A percentile compares a stretch with the other conserved stretches of the same genome.
Evolutionary conservation across 176 grass and related monocot species (phyloP).

Genomic region (Zea luxurians): DNA sequence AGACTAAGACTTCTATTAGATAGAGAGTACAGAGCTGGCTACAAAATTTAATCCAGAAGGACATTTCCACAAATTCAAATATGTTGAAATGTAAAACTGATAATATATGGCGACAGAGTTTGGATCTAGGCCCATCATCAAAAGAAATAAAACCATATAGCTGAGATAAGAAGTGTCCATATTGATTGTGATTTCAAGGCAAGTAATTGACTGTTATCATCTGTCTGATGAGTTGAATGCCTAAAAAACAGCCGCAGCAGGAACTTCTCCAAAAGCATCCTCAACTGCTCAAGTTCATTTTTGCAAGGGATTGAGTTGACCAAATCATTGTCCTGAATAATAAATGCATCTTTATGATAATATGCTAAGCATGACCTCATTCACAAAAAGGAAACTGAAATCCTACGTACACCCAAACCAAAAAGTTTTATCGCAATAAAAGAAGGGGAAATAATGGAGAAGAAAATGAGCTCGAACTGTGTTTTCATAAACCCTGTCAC

Average conservation of each 20-base stretch:
- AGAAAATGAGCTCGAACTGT: background rate
- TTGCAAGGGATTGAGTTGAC: background rate
- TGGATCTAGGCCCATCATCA: too few species aligned
- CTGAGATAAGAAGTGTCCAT: background rate
- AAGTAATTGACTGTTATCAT: background rate
- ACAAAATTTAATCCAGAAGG: background rate
- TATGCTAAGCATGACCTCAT: background rate
- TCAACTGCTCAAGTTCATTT: background rate
- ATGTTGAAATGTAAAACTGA: background rate
- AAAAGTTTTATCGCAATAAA: background rate
- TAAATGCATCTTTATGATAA: constrained; percentile 11
- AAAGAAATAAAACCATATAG: background rate
- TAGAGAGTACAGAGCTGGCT: background rate
- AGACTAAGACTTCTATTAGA: background rate
- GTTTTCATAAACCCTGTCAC: constrained; percentile 19
- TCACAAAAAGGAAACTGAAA: constrained; percentile 11
- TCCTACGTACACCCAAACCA: background rate
- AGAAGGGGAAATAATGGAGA: background rate
- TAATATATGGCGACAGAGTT: background rate
- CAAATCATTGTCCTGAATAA: constrained; percentile 23
- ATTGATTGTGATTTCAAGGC: too few species aligned
- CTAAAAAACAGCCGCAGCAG: background rate
- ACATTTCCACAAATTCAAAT: constrained; percentile 5
- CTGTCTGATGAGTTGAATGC: background rate
- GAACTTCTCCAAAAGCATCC: constrained; percentile 6